A percentile compares a stretch with the other conserved stretches of the same genome.
These are phyloP conservation scores for Limtongia smithiae DNA, from an alignment of 805 yeast species.

Conservation along the genomic window DNA sequence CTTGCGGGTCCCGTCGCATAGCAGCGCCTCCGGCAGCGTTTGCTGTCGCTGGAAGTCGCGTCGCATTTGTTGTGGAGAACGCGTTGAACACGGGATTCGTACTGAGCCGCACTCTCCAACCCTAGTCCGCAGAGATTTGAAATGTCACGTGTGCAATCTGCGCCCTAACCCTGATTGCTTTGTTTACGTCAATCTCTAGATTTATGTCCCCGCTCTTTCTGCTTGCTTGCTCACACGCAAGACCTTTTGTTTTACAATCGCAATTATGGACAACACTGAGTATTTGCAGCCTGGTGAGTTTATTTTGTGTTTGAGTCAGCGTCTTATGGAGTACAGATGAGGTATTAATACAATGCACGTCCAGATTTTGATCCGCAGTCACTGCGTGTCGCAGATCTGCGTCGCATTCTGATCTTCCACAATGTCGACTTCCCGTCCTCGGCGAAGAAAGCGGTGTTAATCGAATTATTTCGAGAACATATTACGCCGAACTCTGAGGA, in stretches of 20 bases:
- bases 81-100: no score
- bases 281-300: slow-evolving; percentile 15
- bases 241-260: no score
- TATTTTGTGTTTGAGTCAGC: neutral
- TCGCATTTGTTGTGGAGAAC: no score
- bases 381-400: slow-evolving; percentile 65
- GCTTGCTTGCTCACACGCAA: no score
- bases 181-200: neutral
- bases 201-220: no score
- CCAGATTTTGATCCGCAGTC: slow-evolving; percentile 66
- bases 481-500: slow-evolving; percentile 49
- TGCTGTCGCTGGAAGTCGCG: no score
- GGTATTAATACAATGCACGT: neutral
- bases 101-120: no score
- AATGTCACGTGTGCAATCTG: neutral
- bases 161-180: neutral
- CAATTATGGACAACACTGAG: slow-evolving; percentile 9
- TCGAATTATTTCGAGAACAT: slow-evolving; percentile 47
- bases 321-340: neutral
- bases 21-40: no score
- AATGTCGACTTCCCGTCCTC: slow-evolving; percentile 57
- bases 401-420: slow-evolving; percentile 61
- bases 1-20: no score
- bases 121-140: no score
- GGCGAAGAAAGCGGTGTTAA: slow-evolving; percentile 65